phyloP scores from a whole-genome alignment of 805 yeast genomes.

The Kazachstania bromeliacearum region DNA sequence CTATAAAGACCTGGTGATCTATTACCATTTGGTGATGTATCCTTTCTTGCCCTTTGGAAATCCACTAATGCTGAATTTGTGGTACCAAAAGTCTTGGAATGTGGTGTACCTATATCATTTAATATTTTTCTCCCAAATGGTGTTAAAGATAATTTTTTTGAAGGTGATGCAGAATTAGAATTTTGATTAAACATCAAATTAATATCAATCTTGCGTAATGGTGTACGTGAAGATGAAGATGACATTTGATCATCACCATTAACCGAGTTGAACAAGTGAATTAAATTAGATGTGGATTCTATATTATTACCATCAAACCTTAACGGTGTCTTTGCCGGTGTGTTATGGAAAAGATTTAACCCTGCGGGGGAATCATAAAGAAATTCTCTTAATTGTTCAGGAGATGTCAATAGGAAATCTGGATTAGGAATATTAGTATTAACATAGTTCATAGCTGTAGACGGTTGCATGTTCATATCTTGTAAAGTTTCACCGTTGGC shows the following conservation, averaged over 20 bases:
- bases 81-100: slow-evolving; percentile 11
- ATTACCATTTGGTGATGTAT: slow-evolving; percentile 13
- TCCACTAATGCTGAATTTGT: slow-evolving; percentile 28
- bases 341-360: slow-evolving; percentile 24
- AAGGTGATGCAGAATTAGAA: slow-evolving; percentile 23
- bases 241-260: slow-evolving; percentile 2
- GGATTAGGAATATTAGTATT: slow-evolving; percentile 14
- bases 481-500: slow-evolving; percentile 10
- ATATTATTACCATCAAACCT: slow-evolving; percentile 16
- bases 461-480: slow-evolving; percentile 29
- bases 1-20: slow-evolving; percentile 4
- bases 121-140: slow-evolving; percentile 28
- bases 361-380: slow-evolving; percentile 28
- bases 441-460: slow-evolving; percentile 4
- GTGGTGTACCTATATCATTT: slow-evolving; percentile 27
- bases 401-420: slow-evolving; percentile 28
- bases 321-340: slow-evolving; percentile 31
- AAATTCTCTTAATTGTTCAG: slow-evolving; percentile 29
- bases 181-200: slow-evolving; percentile 27
- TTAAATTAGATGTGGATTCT: slow-evolving; percentile 6
- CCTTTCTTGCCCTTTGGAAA: slow-evolving; percentile 27
- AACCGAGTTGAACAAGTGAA: slow-evolving; percentile 8
- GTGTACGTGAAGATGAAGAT: slow-evolving; percentile 16
- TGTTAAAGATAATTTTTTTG: slow-evolving; percentile 23
- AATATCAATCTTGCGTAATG: slow-evolving; percentile 25